Evolutionary conservation across 2,329 filamentous ascomycete species (phyloP).

Genomic region (Xylaria sp.): DNA sequence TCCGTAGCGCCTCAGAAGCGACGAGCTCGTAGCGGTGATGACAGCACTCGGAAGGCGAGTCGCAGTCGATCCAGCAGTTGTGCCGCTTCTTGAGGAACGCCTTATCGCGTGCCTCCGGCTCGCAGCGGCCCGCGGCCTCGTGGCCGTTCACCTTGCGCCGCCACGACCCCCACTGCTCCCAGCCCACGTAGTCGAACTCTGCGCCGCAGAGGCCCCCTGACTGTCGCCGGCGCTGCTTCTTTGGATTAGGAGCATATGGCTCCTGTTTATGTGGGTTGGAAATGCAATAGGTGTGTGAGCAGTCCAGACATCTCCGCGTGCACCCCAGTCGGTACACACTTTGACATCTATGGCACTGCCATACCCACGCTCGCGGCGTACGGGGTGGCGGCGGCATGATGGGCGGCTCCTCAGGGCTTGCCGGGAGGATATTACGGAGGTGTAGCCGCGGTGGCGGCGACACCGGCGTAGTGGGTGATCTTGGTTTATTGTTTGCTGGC

Average conservation of each 20-base stretch:
- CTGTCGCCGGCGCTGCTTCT: conserved; percentile 40
- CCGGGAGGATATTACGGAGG: conserved; percentile 46
- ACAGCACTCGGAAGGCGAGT: conserved; percentile 58
- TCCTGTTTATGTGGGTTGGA: conserved; percentile 13
- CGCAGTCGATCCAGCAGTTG: conserved; percentile 46
- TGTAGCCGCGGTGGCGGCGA: conserved; percentile 47
- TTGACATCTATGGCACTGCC: conserved; percentile 52
- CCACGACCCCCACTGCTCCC: conserved; percentile 49
- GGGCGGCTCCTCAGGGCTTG: conserved; percentile 42
- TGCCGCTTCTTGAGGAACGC: conserved; percentile 42
- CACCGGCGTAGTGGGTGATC: conserved; percentile 28
- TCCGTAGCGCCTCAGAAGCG: conserved; percentile 56
- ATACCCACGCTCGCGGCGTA: conserved; percentile 48
- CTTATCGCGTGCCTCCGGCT: conserved; percentile 34
- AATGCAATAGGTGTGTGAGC: conserved; percentile 46
- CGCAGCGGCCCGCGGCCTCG: conserved; percentile 49
- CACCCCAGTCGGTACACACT: conserved; percentile 49
- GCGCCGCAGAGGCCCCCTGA: conserved; percentile 39
- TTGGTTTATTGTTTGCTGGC: neutral
- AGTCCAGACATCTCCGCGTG: conserved; percentile 51
- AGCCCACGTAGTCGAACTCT: conserved; percentile 49
- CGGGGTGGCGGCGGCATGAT: conserved; percentile 45
- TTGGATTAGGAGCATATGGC: neutral
- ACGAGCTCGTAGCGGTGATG: conserved; percentile 52
- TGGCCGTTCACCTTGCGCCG: conserved; percentile 45